Conservation (phyloP, 2,329 filamentous ascomycete genomes). For the Ustilaginoidea virens region DNA sequence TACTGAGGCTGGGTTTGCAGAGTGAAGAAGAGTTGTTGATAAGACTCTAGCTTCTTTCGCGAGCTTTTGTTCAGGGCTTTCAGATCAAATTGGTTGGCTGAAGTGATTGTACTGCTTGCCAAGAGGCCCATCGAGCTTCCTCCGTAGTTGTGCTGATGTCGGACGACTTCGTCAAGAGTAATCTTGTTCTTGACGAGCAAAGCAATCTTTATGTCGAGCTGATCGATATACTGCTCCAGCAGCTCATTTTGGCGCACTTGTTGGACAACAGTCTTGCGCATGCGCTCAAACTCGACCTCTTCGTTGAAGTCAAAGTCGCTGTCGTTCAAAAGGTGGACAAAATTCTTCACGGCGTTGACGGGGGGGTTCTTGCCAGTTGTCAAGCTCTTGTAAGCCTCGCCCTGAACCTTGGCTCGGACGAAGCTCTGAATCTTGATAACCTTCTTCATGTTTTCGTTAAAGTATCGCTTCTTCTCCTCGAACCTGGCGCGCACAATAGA, state of each 20-base stretch:
- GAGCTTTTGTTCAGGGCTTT: conserved; percentile 97
- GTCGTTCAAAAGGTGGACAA: conserved; percentile 93
- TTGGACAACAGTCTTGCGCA: conserved; percentile 92
- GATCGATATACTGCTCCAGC: conserved; percentile 94
- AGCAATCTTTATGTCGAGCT: conserved; percentile 97
- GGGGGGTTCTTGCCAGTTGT: conserved; percentile 94
- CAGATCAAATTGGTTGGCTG: conserved; percentile 84
- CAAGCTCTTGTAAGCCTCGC: conserved; percentile 93
- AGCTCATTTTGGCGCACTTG: conserved; percentile 95
- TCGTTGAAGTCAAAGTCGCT: conserved; percentile 99
- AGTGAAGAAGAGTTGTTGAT: conserved; percentile 95
- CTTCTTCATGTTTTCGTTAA: conserved; percentile 95
- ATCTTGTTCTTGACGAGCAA: conserved; percentile 99
- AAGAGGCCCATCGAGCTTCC: conserved; percentile 74
- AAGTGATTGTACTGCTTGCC: conserved; percentile 76
- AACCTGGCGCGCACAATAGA: conserved; percentile 61
- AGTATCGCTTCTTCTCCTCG: conserved; percentile 73
- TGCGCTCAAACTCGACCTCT: conserved; percentile 88
- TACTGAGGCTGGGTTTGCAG: conserved; percentile 95
- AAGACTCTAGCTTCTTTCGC: conserved; percentile 84
- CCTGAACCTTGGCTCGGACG: conserved; percentile 84
- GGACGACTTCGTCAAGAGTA: conserved; percentile 91
- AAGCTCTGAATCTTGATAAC: conserved; percentile 98
- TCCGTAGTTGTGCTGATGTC: conserved; percentile 91
- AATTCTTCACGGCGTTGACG: conserved; percentile 92